Conservation (phyloP, 192 early-diverging fungal species). For the Coemansia sp. region DNA sequence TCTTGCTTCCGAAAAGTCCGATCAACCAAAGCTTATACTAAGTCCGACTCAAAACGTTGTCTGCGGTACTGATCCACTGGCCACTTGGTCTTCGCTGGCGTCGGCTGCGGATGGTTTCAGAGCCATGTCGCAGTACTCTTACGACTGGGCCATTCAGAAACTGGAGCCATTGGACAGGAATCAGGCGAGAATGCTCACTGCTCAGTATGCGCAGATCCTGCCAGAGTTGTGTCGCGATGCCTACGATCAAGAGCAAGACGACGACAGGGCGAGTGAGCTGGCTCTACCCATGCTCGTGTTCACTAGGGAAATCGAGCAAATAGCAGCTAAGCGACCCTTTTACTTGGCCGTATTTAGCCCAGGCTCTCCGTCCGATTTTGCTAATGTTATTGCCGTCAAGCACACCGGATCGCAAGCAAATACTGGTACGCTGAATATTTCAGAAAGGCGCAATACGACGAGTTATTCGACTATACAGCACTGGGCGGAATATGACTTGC, state of each 20-base stretch:
- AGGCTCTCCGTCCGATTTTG: conserved; percentile 25
- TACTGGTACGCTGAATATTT: not conserved
- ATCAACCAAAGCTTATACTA: conserved; percentile 6
- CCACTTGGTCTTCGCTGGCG: conserved; percentile 23
- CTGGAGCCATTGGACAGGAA: conserved; percentile 38
- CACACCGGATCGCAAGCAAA: not conserved
- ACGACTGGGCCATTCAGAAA: conserved; percentile 33
- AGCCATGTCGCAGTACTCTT: conserved; percentile 15
- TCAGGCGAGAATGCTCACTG: conserved; percentile 36
- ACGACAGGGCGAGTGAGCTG: not conserved
- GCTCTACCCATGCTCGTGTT: conserved; percentile 46
- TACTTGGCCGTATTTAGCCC: conserved; percentile 36
- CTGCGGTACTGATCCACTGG: conserved; percentile 41
- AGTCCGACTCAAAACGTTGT: conserved; percentile 8
- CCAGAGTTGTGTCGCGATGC: conserved; percentile 19
- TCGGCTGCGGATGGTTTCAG: conserved; percentile 11
- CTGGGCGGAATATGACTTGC: conserved; percentile 51
- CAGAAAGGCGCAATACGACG: not conserved
- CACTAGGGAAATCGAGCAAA: conserved; percentile 18
- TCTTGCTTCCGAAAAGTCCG: not conserved
- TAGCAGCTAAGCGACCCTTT: conserved; percentile 17
- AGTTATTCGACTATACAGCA: conserved; percentile 16
- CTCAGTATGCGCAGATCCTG: conserved; percentile 54
- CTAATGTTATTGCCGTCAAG: conserved; percentile 36
- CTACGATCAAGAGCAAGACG: not conserved